A percentile compares a stretch with the other conserved stretches of the same genome.
Conservation (phyloP, 352 stramenopile genomes). For the Phytophthora pini region DNA sequence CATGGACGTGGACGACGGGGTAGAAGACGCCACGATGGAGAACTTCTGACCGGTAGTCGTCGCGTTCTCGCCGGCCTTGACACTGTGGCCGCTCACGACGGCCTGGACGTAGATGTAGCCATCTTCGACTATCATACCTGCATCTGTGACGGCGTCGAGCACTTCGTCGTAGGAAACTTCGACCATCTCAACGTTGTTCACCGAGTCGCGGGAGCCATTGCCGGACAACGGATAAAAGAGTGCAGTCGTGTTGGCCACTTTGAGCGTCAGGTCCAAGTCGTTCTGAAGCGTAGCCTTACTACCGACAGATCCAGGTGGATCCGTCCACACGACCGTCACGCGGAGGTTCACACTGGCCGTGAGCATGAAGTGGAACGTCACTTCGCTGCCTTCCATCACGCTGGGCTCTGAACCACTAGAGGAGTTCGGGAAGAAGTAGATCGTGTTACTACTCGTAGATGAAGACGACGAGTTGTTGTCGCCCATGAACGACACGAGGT, state of each 20-base stretch:
- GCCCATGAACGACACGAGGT: conserved; percentile 57
- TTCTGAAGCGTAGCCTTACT: conserved; percentile 68
- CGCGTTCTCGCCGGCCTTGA: conserved; percentile 60
- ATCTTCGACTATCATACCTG: conserved; percentile 39
- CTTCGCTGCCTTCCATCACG: conserved; percentile 53
- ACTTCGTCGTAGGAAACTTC: conserved; percentile 66
- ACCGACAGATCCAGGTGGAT: conserved; percentile 63
- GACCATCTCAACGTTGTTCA: conserved; percentile 88
- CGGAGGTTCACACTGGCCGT: conserved; percentile 60
- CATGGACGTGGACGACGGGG: conserved; percentile 49
- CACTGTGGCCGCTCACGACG: conserved; percentile 64
- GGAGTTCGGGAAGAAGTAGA: conserved; percentile 66
- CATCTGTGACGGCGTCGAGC: conserved; percentile 36
- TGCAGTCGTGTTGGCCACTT: conserved; percentile 53
- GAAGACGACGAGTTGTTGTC: conserved; percentile 18
- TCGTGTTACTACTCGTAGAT: conserved; percentile 33
- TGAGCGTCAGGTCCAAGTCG: conserved; percentile 71
- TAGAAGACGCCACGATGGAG: conserved; percentile 81
- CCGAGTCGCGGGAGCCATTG: conserved; percentile 59
- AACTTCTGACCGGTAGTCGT: conserved; percentile 65
- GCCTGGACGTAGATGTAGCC: conserved; percentile 65
- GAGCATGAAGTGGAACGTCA: conserved; percentile 67
- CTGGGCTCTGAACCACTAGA: conserved; percentile 57
- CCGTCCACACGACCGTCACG: conserved; percentile 77
- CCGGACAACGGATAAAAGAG: conserved; percentile 69